Conservation (phyloP, 306 rosid genomes). For the Geum urbanum region DNA sequence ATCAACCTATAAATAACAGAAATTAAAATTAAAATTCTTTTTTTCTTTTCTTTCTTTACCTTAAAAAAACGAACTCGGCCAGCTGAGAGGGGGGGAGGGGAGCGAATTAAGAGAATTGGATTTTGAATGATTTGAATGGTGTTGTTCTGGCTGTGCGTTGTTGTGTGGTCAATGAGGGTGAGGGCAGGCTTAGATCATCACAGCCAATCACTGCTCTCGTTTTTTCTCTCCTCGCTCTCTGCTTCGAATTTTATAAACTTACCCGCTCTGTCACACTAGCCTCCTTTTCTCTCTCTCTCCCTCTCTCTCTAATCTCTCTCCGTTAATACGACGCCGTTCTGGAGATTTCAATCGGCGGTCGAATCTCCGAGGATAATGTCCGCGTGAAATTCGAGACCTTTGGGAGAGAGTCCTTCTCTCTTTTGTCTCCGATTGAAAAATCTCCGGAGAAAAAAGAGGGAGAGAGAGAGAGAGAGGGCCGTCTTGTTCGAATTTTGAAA, state of each 20-base stretch:
- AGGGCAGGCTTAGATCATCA: background rate
- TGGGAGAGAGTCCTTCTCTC: constrained; percentile 2
- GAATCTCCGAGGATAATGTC: no score
- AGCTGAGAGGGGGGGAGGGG: background rate
- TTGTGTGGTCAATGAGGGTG: constrained; percentile 37
- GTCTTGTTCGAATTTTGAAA: no score
- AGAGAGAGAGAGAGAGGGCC: background rate
- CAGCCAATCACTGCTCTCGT: background rate
- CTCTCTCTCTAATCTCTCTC: background rate
- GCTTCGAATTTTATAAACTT: constrained; percentile 32
- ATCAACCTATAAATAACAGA: background rate
- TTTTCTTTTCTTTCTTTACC: background rate
- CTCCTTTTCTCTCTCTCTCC: background rate
- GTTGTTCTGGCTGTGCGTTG: background rate
- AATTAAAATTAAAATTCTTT: background rate
- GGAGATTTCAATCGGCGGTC: background rate
- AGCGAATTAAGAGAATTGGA: no score
- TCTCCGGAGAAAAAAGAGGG: background rate
- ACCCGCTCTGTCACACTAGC: constrained; percentile 17
- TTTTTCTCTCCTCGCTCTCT: background rate
- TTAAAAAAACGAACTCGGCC: constrained; percentile 2
- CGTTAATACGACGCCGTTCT: constrained; percentile 6
- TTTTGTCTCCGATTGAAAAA: background rate
- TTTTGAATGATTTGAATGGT: background rate
- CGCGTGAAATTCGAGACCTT: no score